phyloP scores from a whole-genome alignment of 345 rosid genomes.

The Pistacia atlantica region DNA sequence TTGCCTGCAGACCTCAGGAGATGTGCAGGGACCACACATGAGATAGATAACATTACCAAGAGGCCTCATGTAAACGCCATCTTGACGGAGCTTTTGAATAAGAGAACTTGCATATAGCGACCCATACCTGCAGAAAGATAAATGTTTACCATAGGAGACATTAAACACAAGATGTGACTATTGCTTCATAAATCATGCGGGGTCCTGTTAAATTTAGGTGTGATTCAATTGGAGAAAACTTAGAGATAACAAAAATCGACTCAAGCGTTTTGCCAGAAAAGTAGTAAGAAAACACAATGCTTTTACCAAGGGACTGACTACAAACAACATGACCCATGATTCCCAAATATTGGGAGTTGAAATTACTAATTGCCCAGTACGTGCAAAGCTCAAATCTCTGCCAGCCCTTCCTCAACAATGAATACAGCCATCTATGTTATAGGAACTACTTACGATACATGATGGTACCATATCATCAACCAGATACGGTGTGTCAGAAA shows the following conservation, averaged over 20 bases:
- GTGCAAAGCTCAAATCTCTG: not conserved
- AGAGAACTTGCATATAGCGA: conserved; percentile 68
- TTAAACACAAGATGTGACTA: not conserved
- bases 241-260: no score
- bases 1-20: conserved; percentile 60
- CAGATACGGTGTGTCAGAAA: not conserved
- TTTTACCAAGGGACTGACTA: not conserved
- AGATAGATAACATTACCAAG: conserved; percentile 88
- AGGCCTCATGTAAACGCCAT: conserved; percentile 77
- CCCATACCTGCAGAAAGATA: conserved; percentile 54
- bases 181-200: not conserved
- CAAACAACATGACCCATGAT: not conserved
- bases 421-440: not conserved
- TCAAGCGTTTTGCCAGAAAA: not conserved
- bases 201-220: not conserved
- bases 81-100: conserved; percentile 66
- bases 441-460: not conserved
- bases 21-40: conserved; percentile 86
- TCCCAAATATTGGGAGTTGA: not conserved
- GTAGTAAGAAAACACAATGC: not conserved
- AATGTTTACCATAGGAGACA: not conserved
- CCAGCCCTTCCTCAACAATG: not conserved
- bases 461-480: not conserved
- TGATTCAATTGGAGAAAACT: no score
- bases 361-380: not conserved